Percentiles rank a stretch among this genome's conserved stretches.
Evolutionary conservation across 345 rosid species (phyloP).

Genomic region (Pseudoturritis turrita): DNA sequence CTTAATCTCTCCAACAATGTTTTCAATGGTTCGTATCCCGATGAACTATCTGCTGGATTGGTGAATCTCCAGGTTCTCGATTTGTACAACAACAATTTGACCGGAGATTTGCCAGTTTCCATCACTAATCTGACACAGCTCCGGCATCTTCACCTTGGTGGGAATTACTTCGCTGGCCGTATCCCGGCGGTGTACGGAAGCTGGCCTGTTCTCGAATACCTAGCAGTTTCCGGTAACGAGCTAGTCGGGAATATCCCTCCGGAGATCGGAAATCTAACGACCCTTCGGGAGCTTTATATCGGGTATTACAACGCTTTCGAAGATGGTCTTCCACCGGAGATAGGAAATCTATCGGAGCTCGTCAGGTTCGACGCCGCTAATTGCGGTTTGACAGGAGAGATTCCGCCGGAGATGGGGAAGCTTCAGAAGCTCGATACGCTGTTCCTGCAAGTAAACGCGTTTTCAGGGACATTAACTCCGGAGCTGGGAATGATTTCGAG

Average conservation of each 20-base stretch:
- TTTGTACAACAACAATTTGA: constrained; percentile 81
- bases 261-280: constrained; percentile 64
- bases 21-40: constrained; percentile 62
- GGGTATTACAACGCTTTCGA: constrained; percentile 73
- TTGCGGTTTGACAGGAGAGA: constrained; percentile 53
- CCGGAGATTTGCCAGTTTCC: constrained; percentile 60
- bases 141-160: constrained; percentile 73
- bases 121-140: constrained; percentile 49
- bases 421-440: constrained; percentile 73
- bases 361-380: constrained; percentile 66
- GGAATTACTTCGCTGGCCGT: constrained; percentile 60
- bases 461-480: constrained; percentile 48
- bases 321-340: constrained; percentile 60
- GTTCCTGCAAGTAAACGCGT: constrained; percentile 71
- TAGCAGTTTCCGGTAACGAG: constrained; percentile 77
- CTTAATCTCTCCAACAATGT: constrained; percentile 71
- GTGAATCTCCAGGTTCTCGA: constrained; percentile 63
- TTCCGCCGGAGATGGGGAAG: constrained; percentile 56
- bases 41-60: constrained; percentile 43
- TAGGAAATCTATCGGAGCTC: constrained; percentile 65
- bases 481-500: constrained; percentile 55
- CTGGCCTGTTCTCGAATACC: constrained; percentile 57
- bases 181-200: constrained; percentile 64
- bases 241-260: constrained; percentile 60
- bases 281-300: constrained; percentile 59